A percentile compares a stretch with the other conserved stretches of the same genome.
Evolutionary conservation across 1,284 basidiomycete genomes (phyloP).

Genomic region (Crepidotus sp.): DNA sequence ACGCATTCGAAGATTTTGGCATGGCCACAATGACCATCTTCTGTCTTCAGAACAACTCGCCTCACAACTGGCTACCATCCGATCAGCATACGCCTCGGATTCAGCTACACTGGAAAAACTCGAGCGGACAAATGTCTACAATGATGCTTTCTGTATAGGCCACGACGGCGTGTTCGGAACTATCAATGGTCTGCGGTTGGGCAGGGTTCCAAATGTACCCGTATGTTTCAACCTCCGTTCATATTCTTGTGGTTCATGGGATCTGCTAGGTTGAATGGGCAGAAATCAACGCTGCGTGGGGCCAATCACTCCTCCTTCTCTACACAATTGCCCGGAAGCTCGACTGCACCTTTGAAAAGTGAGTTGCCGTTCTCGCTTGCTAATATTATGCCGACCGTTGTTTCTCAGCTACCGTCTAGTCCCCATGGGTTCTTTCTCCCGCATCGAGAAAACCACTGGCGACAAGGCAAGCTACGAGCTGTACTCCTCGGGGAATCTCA

Average conservation of each 20-base stretch:
- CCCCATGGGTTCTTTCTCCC: slow-evolving; percentile 89
- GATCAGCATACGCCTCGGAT: slow-evolving; percentile 70
- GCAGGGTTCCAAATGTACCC: slow-evolving; percentile 71
- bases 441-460: slow-evolving; percentile 77
- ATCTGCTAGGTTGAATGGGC: slow-evolving; percentile 82
- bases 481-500: slow-evolving; percentile 85
- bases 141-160: slow-evolving; percentile 97
- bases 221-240: slow-evolving; percentile 32
- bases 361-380: slow-evolving; percentile 20
- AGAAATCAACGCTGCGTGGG: slow-evolving; percentile 99
- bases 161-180: slow-evolving; percentile 92
- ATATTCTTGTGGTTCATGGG: slow-evolving; percentile 1
- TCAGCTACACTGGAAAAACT: slow-evolving; percentile 75
- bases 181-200: slow-evolving; percentile 91
- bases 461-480: slow-evolving; percentile 84
- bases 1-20: slow-evolving; percentile 65
- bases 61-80: slow-evolving; percentile 60
- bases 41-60: slow-evolving; percentile 57
- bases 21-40: slow-evolving; percentile 63
- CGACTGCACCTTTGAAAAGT: slow-evolving; percentile 82
- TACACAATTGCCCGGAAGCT: slow-evolving; percentile 88
- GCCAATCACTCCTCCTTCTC: slow-evolving; percentile 85
- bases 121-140: slow-evolving; percentile 94
- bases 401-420: slow-evolving; percentile 70
- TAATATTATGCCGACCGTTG: not conserved